Percentiles rank a stretch among this genome's conserved stretches.
Conservation (phyloP, 2,329 filamentous ascomycete species). For the Cladosporium sp. region DNA sequence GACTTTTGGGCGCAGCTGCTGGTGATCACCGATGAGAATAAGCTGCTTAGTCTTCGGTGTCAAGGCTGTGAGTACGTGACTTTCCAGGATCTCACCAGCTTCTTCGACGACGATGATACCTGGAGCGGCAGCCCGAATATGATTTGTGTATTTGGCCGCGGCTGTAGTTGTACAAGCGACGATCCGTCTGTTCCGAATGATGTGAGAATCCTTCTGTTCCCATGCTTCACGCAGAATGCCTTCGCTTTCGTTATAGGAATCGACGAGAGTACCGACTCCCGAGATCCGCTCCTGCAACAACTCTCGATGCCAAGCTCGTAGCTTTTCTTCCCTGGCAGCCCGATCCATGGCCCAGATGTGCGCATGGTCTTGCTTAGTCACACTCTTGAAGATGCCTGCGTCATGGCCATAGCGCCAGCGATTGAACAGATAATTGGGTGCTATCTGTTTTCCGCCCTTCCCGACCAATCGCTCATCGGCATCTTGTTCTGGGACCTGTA, state of each 20-base stretch:
- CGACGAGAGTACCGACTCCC: conserved; percentile 36
- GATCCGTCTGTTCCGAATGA: conserved; percentile 36
- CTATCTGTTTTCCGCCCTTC: conserved; percentile 42
- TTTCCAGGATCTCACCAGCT: conserved; percentile 64
- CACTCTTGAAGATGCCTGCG: conserved; percentile 41
- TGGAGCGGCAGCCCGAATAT: conserved; percentile 48
- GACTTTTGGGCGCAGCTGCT: conserved; percentile 58
- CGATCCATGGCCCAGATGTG: conserved; percentile 52
- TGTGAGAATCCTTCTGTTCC: conserved; percentile 24
- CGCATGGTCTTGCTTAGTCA: conserved; percentile 25
- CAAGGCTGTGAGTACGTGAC: conserved; percentile 57
- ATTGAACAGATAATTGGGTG: conserved; percentile 48
- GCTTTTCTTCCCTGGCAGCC: conserved; percentile 33
- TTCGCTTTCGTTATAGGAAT: conserved; percentile 42
- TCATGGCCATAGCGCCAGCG: conserved; percentile 49
- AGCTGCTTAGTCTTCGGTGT: conserved; percentile 58
- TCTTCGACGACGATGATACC: conserved; percentile 49
- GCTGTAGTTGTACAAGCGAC: conserved; percentile 59
- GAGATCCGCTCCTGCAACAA: conserved; percentile 49
- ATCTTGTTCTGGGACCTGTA: conserved; percentile 45
- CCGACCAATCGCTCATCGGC: conserved; percentile 49
- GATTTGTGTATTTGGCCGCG: conserved; percentile 51
- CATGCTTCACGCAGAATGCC: conserved; percentile 33
- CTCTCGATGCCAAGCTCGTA: conserved; percentile 25
- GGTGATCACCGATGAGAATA: conserved; percentile 62